Conservation (phyloP, 148 eudicot species). For the Selenicereus undatus region DNA sequence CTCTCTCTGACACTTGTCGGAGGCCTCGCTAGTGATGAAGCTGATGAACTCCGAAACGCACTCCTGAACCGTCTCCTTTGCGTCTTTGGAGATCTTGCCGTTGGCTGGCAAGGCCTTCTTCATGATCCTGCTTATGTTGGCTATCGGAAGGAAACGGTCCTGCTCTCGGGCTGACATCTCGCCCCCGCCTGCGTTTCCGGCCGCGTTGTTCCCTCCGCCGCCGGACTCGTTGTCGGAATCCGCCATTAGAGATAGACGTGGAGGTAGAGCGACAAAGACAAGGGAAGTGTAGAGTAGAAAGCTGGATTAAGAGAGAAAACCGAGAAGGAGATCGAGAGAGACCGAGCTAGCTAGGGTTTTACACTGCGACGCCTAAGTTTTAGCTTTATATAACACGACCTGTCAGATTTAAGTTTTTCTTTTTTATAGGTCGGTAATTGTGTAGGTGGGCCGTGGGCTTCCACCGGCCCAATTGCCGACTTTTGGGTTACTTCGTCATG, state of each 20-base stretch:
- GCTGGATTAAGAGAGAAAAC: not conserved
- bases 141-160: constrained; percentile 69
- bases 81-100: constrained; percentile 76
- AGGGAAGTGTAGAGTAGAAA: not conserved
- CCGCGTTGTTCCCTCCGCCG: constrained; percentile 30
- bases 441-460: not conserved
- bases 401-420: not conserved
- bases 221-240: constrained; percentile 59
- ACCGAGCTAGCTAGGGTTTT: not conserved
- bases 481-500: not conserved
- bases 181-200: not conserved
- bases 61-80: constrained; percentile 81
- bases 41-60: constrained; percentile 83
- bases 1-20: constrained; percentile 63
- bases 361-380: not conserved
- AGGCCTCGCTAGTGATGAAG: constrained; percentile 79
- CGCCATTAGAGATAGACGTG: constrained; percentile 28
- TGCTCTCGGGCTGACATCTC: constrained; percentile 51
- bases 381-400: not conserved
- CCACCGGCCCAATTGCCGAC: not conserved
- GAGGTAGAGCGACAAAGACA: not conserved
- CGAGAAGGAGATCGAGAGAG: not conserved
- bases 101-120: constrained; percentile 63
- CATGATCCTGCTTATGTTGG: constrained; percentile 75
- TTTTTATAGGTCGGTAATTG: not conserved